Conservation (phyloP, 345 rosid genomes). For the Eucalyptus pumila region DNA sequence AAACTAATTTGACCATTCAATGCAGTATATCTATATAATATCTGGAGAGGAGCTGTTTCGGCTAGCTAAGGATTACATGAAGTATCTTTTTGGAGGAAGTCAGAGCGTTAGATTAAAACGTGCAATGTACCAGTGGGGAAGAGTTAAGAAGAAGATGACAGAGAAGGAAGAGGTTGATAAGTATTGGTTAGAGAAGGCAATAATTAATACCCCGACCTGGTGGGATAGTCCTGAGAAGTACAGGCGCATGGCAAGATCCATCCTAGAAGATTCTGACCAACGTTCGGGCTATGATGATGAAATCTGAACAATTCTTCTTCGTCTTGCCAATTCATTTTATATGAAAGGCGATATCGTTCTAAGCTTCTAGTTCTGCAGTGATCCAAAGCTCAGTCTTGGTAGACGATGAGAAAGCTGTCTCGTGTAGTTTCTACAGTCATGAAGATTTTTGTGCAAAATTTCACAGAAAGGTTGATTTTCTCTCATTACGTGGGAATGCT, state of each 20-base stretch:
- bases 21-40: conserved; percentile 62
- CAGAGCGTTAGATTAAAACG: conserved; percentile 52
- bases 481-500: neutral
- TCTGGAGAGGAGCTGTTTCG: conserved; percentile 56
- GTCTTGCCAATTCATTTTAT: neutral
- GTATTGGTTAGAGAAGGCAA: conserved; percentile 54
- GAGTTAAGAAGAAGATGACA: conserved; percentile 5
- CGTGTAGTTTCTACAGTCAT: neutral
- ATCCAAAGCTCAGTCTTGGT: neutral
- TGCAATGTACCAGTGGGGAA: conserved; percentile 38
- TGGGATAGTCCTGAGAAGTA: conserved; percentile 65
- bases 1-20: neutral
- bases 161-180: conserved; percentile 25
- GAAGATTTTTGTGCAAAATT: neutral
- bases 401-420: neutral
- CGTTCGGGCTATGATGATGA: neutral
- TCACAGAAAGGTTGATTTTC: neutral
- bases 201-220: conserved; percentile 56
- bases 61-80: conserved; percentile 60
- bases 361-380: neutral
- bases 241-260: conserved; percentile 9
- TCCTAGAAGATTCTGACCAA: neutral
- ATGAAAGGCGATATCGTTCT: neutral
- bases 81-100: conserved; percentile 30
- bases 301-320: neutral